These are phyloP conservation scores for Drechslerella stenobrocha DNA, from an alignment of 2,329 filamentous ascomycete species.

Conservation along the genomic window DNA sequence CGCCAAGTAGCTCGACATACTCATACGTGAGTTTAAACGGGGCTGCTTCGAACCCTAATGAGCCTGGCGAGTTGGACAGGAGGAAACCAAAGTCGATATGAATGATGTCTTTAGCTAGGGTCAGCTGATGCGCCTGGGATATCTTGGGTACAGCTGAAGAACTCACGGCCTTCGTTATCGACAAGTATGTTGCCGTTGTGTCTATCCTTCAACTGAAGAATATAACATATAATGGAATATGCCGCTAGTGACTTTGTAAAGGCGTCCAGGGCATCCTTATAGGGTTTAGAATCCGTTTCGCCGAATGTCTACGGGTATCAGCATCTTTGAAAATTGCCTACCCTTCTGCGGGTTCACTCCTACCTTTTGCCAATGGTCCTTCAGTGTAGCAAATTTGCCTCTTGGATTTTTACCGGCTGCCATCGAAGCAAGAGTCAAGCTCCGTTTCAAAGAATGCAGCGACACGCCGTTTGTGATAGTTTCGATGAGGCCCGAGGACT, in stretches of 20 bases:
- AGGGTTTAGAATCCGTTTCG: slow-evolving; percentile 68
- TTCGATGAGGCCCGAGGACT: slow-evolving; percentile 78
- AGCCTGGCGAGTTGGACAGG: slow-evolving; percentile 81
- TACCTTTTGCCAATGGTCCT: slow-evolving; percentile 76
- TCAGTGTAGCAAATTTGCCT: slow-evolving; percentile 75
- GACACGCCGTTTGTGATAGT: slow-evolving; percentile 87
- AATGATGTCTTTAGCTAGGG: slow-evolving; percentile 64
- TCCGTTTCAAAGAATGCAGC: slow-evolving; percentile 81
- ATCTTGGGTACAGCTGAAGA: background rate
- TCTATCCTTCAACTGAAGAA: slow-evolving; percentile 80
- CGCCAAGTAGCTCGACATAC: slow-evolving; percentile 81
- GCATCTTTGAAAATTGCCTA: slow-evolving; percentile 12
- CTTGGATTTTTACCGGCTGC: slow-evolving; percentile 73
- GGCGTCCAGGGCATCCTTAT: slow-evolving; percentile 72
- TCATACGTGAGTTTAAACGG: slow-evolving; percentile 85
- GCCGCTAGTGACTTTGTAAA: slow-evolving; percentile 81
- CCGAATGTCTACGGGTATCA: slow-evolving; percentile 64
- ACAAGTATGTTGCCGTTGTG: slow-evolving; percentile 87
- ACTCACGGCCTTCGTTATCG: slow-evolving; percentile 71
- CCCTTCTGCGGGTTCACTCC: slow-evolving; percentile 5
- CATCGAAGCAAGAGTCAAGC: slow-evolving; percentile 73
- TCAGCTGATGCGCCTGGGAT: slow-evolving; percentile 1
- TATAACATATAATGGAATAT: slow-evolving; percentile 81
- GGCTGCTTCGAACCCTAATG: slow-evolving; percentile 81
- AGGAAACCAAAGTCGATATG: slow-evolving; percentile 92